Evolutionary conservation across 2,329 filamentous ascomycete species (phyloP).

Genomic region (Pyrenophora graminea): DNA sequence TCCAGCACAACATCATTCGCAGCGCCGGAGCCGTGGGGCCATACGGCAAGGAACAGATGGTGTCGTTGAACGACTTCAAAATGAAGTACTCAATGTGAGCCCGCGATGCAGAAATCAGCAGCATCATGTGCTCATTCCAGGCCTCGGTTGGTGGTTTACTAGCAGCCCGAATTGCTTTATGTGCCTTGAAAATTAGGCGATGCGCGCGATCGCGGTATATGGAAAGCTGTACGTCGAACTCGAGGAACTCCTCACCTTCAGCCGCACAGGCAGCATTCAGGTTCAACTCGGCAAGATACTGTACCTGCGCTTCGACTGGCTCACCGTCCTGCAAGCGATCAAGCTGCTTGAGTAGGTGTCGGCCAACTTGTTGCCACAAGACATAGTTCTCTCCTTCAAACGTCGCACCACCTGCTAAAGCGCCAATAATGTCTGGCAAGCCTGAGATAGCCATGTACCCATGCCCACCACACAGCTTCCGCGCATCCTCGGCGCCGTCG

Average conservation of each 20-base stretch:
- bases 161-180: slow-evolving; percentile 7
- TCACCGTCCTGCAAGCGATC: slow-evolving; percentile 10
- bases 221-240: slow-evolving; percentile 18
- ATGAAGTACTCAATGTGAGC: slow-evolving; percentile 36
- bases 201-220: slow-evolving; percentile 33
- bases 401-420: slow-evolving; percentile 32
- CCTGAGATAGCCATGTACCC: slow-evolving; percentile 45
- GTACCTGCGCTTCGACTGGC: background rate
- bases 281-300: slow-evolving; percentile 5
- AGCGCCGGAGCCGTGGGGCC: slow-evolving; percentile 12
- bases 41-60: background rate
- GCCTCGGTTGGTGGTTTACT: slow-evolving; percentile 16
- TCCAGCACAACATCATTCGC: slow-evolving; percentile 17
- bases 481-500: slow-evolving; percentile 47
- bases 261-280: background rate
- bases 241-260: slow-evolving; percentile 17
- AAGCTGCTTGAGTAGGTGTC: slow-evolving; percentile 35
- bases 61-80: slow-evolving; percentile 23
- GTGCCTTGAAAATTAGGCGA: slow-evolving; percentile 13
- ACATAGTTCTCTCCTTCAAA: slow-evolving; percentile 52
- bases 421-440: slow-evolving; percentile 37
- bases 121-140: slow-evolving; percentile 37
- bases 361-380: slow-evolving; percentile 47
- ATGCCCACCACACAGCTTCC: slow-evolving; percentile 47
- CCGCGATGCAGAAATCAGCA: slow-evolving; percentile 27